phyloP scores from a whole-genome alignment of 2,329 filamentous ascomycete genomes.

The Hysterium pulicare region DNA sequence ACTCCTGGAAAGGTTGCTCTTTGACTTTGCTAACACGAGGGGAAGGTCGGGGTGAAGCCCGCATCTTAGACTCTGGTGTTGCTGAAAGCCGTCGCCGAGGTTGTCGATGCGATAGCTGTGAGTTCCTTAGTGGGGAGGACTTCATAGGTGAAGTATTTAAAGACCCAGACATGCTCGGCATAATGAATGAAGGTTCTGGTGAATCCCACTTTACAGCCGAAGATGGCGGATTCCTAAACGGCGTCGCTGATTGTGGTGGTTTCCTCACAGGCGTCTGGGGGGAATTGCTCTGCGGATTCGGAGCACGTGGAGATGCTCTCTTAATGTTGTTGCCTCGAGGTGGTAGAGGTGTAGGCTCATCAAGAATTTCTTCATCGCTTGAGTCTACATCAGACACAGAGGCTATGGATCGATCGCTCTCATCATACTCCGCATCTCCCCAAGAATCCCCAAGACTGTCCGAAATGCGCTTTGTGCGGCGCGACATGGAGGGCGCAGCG shows the following conservation, averaged over 20 bases:
- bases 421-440: slow-evolving; percentile 28
- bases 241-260: slow-evolving; percentile 6
- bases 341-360: slow-evolving; percentile 9
- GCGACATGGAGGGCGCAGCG: background rate
- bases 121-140: slow-evolving; percentile 19
- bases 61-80: background rate
- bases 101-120: slow-evolving; percentile 18
- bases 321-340: slow-evolving; percentile 16
- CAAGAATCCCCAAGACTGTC: slow-evolving; percentile 33
- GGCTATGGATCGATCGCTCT: slow-evolving; percentile 22
- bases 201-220: slow-evolving; percentile 16
- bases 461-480: background rate
- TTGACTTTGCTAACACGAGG: background rate
- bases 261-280: background rate
- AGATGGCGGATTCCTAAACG: slow-evolving; percentile 9
- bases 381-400: slow-evolving; percentile 19
- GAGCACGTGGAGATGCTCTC: slow-evolving; percentile 3
- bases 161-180: slow-evolving; percentile 36
- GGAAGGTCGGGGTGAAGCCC: background rate
- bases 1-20: background rate
- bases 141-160: slow-evolving; percentile 15
- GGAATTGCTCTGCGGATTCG: slow-evolving; percentile 8
- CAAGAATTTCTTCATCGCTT: slow-evolving; percentile 7
- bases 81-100: slow-evolving; percentile 7
- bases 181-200: slow-evolving; percentile 41